Evolutionary conservation across 1,284 basidiomycete species (phyloP).

Genomic region (Psilocybe mexicana): DNA sequence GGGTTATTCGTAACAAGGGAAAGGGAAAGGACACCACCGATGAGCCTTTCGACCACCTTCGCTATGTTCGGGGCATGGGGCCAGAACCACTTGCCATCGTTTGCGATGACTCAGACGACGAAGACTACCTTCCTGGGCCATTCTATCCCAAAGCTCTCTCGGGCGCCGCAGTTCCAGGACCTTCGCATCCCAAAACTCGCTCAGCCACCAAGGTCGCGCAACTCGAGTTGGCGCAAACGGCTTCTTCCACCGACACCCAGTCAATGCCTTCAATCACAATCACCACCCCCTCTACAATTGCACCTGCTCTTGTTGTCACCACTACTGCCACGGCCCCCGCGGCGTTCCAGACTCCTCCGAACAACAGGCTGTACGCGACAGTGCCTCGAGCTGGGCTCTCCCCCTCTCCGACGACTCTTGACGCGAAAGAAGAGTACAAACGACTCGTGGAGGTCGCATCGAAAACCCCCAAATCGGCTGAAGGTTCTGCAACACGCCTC

Average conservation of each 20-base stretch:
- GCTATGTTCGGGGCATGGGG: no score
- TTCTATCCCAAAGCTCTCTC: not conserved
- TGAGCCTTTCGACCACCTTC: no score
- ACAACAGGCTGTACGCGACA: not conserved
- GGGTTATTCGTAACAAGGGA: not conserved
- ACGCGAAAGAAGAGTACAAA: not conserved
- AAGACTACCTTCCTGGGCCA: not conserved
- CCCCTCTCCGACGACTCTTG: not conserved
- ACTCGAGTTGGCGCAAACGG: no score
- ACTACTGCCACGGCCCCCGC: not conserved
- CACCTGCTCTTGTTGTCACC: not conserved
- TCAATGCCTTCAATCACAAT: not conserved
- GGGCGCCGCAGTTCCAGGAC: no score
- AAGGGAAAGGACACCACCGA: not conserved
- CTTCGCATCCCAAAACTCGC: no score
- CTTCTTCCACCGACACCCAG: not conserved
- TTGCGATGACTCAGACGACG: not conserved
- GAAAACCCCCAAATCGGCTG: not conserved
- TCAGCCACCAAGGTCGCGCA: no score
- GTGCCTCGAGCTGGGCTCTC: not conserved
- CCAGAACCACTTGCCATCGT: not conserved
- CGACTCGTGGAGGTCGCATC: not conserved
- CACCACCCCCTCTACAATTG: not conserved
- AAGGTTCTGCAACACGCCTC: not conserved
- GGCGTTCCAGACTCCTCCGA: not conserved